These are phyloP conservation scores for Podaxis sp. DNA, from an alignment of 768 basidiomycete species.

Conservation along the genomic window DNA sequence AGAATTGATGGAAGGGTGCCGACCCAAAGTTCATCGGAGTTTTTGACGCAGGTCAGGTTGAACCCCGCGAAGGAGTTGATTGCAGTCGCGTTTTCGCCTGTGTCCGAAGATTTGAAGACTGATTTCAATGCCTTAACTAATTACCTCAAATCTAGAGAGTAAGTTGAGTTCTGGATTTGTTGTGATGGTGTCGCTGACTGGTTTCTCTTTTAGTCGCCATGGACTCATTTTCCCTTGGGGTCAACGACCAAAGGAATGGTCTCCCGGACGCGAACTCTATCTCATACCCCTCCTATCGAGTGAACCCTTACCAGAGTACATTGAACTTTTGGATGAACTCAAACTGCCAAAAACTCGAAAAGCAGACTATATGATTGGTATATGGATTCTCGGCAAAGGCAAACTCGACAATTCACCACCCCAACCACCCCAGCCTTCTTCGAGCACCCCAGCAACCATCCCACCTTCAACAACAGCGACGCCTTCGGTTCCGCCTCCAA, in stretches of 20 bases:
- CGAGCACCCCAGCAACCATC: slow-evolving; percentile 19
- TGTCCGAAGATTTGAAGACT: slow-evolving; percentile 38
- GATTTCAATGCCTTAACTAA: slow-evolving; percentile 63
- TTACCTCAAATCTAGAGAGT: slow-evolving; percentile 75
- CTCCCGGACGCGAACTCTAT: slow-evolving; percentile 85
- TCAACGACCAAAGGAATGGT: slow-evolving; percentile 63
- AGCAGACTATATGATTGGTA: slow-evolving; percentile 71
- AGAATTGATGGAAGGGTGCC: slow-evolving; percentile 86
- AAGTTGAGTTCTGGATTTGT: slow-evolving; percentile 12
- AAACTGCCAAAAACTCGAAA: slow-evolving; percentile 62
- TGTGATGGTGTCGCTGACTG: slow-evolving; percentile 14
- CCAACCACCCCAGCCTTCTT: slow-evolving; percentile 14
- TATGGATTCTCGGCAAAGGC: slow-evolving; percentile 85
- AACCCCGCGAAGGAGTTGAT: slow-evolving; percentile 78
- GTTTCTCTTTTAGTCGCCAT: slow-evolving; percentile 59
- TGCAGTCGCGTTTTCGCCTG: slow-evolving; percentile 71
- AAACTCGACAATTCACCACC: slow-evolving; percentile 57
- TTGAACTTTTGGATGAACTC: slow-evolving; percentile 80
- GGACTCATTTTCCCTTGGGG: slow-evolving; percentile 90
- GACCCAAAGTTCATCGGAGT: slow-evolving; percentile 72
- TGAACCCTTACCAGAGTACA: slow-evolving; percentile 77
- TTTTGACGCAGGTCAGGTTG: slow-evolving; percentile 75
- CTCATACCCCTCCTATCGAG: slow-evolving; percentile 72
- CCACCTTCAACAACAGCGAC: slow-evolving; percentile 22
- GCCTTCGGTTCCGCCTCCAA: slow-evolving; percentile 17